Base-by-base conservation (phyloP, 306 rosid species). In the Oxytropis ochrocephala region DNA sequence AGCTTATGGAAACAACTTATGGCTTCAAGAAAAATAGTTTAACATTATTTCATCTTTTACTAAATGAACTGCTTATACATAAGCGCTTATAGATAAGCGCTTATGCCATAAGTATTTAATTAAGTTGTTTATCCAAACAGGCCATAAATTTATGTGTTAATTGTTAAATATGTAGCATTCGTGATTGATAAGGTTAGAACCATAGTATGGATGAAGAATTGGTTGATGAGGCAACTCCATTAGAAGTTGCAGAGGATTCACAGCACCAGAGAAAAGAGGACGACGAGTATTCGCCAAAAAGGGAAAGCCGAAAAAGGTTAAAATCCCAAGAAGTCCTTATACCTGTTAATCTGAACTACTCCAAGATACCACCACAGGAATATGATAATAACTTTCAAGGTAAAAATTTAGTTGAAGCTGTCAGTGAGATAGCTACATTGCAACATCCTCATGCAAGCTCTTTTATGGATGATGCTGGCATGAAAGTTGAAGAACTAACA, bases 201-300 rank as follows among this genome's bases (percentile, higher is more conserved):
- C 64, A 69, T 10, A 75, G 33, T 49, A 93, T 90, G 94, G 91
- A 88, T 49, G 90, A 85, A 64, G 81, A 67, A 67, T 65, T 86
- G 84, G 86, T 76, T 39, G 90, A 80, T 77, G 96, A 80, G 54
- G 80, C 68, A 68, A 38, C 44, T 7, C 77, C 70, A 5, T 76
- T 83, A 51, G 86, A 70, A 66, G 49, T 44, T 29, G 70, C 62
- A 5, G 97, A 84, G 75, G 84, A 81, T 35, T 78, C 75, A 4
- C 88, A 76, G 72, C 75, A 65, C 36, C 92, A 81, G 61, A 72
- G 58, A 64, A 93, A 80, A 71, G 92, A 85, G 53, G 83, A 51
- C 4, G 85, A 73, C 7, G 66, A 29, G 64, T 81, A 77, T 82
- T 55, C 76, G 30, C 75, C 64, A 8, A 73, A 66, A 73, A 69